These are phyloP conservation scores for Nakaseomyces sp. DNA, from an alignment of 1,139 yeast genomes.

Conservation along the genomic window DNA sequence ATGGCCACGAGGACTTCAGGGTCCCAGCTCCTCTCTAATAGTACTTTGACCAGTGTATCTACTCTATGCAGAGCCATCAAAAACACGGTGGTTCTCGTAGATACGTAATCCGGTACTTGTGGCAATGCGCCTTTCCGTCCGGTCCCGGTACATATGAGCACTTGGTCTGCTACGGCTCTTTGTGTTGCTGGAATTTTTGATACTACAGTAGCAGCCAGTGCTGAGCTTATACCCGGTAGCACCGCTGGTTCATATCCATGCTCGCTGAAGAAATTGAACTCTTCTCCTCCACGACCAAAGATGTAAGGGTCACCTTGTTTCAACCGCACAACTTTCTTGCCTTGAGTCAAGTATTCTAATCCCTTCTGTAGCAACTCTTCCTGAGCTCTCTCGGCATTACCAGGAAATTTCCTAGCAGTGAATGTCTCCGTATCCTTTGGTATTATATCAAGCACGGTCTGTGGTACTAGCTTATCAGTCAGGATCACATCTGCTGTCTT, in stretches of 20 bases:
- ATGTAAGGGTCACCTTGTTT: constrained; percentile 98
- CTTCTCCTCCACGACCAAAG: constrained; percentile 97
- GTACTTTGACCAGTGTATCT: constrained; percentile 51
- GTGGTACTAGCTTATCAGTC: constrained; percentile 91
- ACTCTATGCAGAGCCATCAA: constrained; percentile 87
- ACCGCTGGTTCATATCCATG: constrained; percentile 69
- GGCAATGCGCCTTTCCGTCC: constrained; percentile 85
- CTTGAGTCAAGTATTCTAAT: constrained; percentile 50
- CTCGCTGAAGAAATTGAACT: constrained; percentile 53
- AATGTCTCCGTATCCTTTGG: constrained; percentile 67
- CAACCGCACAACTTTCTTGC: constrained; percentile 73
- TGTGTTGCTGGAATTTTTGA: constrained; percentile 88
- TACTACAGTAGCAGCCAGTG: constrained; percentile 81
- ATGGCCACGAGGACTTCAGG: constrained; percentile 68
- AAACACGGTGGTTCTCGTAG: constrained; percentile 72
- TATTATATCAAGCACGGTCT: constrained; percentile 69
- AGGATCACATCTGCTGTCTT: constrained; percentile 73
- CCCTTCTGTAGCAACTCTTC: constrained; percentile 71
- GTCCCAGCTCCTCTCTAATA: constrained; percentile 60
- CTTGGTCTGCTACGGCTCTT: constrained; percentile 87
- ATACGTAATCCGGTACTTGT: constrained; percentile 61
- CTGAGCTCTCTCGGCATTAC: constrained; percentile 92
- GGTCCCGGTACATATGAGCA: constrained; percentile 87
- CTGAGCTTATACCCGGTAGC: constrained; percentile 84
- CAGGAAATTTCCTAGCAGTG: constrained; percentile 92